Conservation (phyloP, 345 rosid genomes). For the Chamaenerion angustifolium region DNA sequence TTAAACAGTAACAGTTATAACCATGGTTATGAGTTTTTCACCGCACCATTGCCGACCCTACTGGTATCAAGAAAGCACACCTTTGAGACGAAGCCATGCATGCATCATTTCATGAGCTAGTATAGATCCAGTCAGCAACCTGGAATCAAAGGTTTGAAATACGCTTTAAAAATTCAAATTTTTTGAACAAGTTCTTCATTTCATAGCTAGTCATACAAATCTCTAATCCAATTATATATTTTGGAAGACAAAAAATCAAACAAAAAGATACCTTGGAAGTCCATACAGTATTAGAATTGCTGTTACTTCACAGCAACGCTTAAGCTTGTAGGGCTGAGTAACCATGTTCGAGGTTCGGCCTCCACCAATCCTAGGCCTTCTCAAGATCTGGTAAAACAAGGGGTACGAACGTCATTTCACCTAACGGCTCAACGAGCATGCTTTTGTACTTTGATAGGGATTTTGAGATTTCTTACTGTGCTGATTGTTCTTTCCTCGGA, state of each 20-base stretch:
- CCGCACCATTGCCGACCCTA: too few relatives aligned
- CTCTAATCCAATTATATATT: not conserved
- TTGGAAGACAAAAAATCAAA: not conserved
- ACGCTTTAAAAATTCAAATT: constrained; percentile 1
- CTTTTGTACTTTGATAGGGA: not conserved
- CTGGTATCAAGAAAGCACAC: too few relatives aligned
- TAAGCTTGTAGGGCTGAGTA: constrained; percentile 70
- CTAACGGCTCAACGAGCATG: not conserved
- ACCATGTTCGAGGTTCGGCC: constrained; percentile 40
- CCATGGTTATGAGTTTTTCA: too few relatives aligned
- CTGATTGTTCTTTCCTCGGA: constrained; percentile 91
- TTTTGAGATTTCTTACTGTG: constrained; percentile 30
- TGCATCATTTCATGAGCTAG: constrained; percentile 99
- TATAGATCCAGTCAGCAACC: constrained; percentile 90
- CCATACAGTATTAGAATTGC: constrained; percentile 94
- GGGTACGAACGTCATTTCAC: constrained; percentile 1
- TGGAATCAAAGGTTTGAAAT: constrained; percentile 13
- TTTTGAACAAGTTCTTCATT: too few relatives aligned
- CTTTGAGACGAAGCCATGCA: constrained; percentile 94
- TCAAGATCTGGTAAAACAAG: constrained; percentile 26
- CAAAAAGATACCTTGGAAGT: constrained; percentile 75
- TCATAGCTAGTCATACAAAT: too few relatives aligned
- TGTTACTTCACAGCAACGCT: constrained; percentile 78
- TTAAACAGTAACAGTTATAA: too few relatives aligned
- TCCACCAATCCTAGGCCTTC: constrained; percentile 58